A percentile compares a stretch with the other conserved stretches of the same genome.
phyloP scores from a whole-genome alignment of 257 asterid species.

The Anisodus tanguticus region DNA sequence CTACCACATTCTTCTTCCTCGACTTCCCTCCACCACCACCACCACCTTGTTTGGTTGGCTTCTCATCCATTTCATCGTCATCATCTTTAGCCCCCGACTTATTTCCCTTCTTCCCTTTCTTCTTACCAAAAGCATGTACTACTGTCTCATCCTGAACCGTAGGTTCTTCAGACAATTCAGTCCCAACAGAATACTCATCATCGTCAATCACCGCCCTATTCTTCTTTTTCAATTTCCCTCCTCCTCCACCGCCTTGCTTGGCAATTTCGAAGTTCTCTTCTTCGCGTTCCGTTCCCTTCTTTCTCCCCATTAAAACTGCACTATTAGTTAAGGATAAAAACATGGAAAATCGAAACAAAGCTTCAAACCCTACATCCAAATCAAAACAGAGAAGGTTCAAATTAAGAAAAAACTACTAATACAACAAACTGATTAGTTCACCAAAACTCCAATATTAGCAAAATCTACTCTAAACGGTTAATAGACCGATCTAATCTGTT shows the following conservation, averaged over 20 bases:
- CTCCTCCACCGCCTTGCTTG: conserved; percentile 45
- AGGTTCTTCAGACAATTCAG: conserved; percentile 70
- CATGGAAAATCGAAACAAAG: neutral
- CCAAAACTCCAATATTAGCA: neutral
- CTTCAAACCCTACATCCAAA: neutral
- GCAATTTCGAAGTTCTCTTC: conserved; percentile 52
- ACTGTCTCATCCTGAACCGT: conserved; percentile 58
- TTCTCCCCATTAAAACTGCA: conserved; percentile 48
- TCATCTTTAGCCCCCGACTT: conserved; percentile 48
- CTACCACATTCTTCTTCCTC: conserved; percentile 56
- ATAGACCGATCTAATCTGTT: neutral
- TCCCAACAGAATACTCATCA: conserved; percentile 71
- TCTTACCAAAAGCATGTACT: conserved; percentile 44
- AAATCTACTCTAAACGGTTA: neutral
- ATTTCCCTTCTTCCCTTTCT: conserved; percentile 67
- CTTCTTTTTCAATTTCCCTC: conserved; percentile 73
- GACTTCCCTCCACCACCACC: conserved; percentile 62
- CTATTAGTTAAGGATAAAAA: neutral
- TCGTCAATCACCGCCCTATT: conserved; percentile 53
- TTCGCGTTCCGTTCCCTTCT: conserved; percentile 62
- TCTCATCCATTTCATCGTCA: conserved; percentile 35
- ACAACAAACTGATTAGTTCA: neutral
- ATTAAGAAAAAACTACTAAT: neutral
- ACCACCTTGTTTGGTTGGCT: conserved; percentile 7
- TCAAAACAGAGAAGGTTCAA: neutral